Percentiles rank a stretch among this genome's conserved stretches.
These are phyloP conservation scores for Pleomassaria siparia DNA, from an alignment of 2,329 filamentous ascomycete species.

Conservation along the genomic window DNA sequence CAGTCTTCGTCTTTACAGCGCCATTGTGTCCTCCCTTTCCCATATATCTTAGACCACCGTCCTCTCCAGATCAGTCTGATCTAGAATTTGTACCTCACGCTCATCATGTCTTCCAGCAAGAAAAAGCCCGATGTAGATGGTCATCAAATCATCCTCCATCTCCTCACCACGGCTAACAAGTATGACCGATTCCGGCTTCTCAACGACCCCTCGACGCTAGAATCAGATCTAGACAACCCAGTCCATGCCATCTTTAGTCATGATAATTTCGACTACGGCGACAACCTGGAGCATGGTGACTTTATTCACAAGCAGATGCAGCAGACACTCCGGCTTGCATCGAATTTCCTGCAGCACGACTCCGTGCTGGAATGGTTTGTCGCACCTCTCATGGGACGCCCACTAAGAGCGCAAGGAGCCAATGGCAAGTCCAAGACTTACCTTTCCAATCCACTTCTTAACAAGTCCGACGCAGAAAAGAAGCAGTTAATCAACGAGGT, in stretches of 20 bases:
- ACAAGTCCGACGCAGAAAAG: slow-evolving; percentile 13
- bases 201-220: slow-evolving; percentile 22
- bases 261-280: slow-evolving; percentile 8
- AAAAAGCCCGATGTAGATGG: background rate
- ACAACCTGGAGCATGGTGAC: slow-evolving; percentile 1
- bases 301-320: slow-evolving; percentile 13
- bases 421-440: slow-evolving; percentile 10
- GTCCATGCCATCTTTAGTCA: slow-evolving; percentile 34
- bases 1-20: background rate
- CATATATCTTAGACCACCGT: background rate
- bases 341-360: slow-evolving; percentile 34
- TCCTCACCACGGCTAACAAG: slow-evolving; percentile 27
- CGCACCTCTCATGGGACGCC: slow-evolving; percentile 26
- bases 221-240: slow-evolving; percentile 26
- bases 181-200: slow-evolving; percentile 36
- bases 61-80: background rate
- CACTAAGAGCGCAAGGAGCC: slow-evolving; percentile 6
- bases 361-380: slow-evolving; percentile 35
- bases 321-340: slow-evolving; percentile 34
- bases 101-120: background rate
- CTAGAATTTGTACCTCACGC: background rate
- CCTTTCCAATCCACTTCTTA: slow-evolving; percentile 22
- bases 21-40: slow-evolving; percentile 1
- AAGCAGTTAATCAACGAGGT: slow-evolving; percentile 18
- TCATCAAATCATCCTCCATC: slow-evolving; percentile 12